phyloP scores from a whole-genome alignment of 2,329 filamentous ascomycete genomes.

The Camillea tinctor region DNA sequence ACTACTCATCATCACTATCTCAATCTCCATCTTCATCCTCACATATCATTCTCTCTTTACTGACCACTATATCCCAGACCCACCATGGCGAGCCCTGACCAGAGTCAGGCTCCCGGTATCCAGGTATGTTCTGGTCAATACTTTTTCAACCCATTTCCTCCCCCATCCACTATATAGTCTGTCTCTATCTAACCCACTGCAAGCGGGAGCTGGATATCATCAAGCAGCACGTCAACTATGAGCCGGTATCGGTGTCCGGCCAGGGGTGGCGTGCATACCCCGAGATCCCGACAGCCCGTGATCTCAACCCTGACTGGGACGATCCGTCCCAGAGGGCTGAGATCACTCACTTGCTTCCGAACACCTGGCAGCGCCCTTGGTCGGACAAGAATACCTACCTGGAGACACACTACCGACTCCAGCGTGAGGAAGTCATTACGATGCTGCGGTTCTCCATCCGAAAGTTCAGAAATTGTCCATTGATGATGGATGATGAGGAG shows the following conservation, averaged over 20 bases:
- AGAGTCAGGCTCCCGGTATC: not conserved
- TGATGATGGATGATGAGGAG: conserved; percentile 55
- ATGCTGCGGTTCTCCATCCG: conserved; percentile 67
- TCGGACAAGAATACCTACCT: conserved; percentile 64
- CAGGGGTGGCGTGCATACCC: conserved; percentile 40
- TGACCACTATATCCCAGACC: not conserved
- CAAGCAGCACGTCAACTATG: conserved; percentile 1
- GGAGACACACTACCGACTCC: conserved; percentile 69
- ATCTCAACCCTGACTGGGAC: conserved; percentile 44
- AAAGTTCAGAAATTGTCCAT: conserved; percentile 50
- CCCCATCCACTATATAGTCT: no score
- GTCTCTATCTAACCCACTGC: no score
- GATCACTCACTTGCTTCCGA: conserved; percentile 44
- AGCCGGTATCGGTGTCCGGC: not conserved
- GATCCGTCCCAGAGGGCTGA: conserved; percentile 15
- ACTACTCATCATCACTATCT: no score
- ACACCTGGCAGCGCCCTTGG: conserved; percentile 58
- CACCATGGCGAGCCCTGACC: not conserved
- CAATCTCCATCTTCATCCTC: no score
- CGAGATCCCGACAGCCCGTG: conserved; percentile 53
- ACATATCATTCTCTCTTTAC: no score
- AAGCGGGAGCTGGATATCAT: conserved; percentile 1
- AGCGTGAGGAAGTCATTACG: conserved; percentile 72
- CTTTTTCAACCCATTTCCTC: not conserved
- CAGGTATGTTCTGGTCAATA: not conserved